These are phyloP conservation scores for Lactarius evosmus DNA, from an alignment of 768 basidiomycete species.

Conservation along the genomic window DNA sequence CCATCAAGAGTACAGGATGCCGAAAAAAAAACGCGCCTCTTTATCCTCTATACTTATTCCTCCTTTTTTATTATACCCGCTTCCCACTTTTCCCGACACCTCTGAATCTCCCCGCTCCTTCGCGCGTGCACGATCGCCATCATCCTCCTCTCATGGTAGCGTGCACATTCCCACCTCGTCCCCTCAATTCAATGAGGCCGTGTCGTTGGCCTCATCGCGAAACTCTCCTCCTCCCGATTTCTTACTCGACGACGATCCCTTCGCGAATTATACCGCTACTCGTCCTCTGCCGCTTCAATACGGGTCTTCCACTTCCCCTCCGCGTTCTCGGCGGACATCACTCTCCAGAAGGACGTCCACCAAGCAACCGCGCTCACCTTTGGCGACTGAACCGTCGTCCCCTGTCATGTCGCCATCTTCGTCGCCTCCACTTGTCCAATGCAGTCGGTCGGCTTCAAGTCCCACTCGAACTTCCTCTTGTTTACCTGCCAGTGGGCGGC, in stretches of 20 bases:
- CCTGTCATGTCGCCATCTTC: constrained; percentile 3
- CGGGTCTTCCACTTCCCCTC: constrained; percentile 24
- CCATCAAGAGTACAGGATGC: constrained; percentile 35
- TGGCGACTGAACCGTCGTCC: constrained; percentile 10
- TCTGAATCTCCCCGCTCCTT: constrained; percentile 30
- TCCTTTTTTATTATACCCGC: constrained; percentile 40
- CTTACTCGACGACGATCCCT: constrained; percentile 70
- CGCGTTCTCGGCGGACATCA: not conserved
- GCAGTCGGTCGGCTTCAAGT: constrained; percentile 28
- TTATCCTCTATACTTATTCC: constrained; percentile 51
- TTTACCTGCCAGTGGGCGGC: constrained; percentile 27
- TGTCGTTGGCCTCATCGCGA: constrained; percentile 25
- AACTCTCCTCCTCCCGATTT: constrained; percentile 35
- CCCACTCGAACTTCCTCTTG: constrained; percentile 16
- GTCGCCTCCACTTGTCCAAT: constrained; percentile 18
- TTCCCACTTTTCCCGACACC: constrained; percentile 26
- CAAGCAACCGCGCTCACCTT: constrained; percentile 23
- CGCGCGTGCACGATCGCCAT: constrained; percentile 27
- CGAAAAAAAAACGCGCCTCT: constrained; percentile 52
- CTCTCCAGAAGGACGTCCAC: constrained; percentile 15
- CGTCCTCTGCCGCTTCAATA: constrained; percentile 24
- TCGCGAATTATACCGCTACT: constrained; percentile 53
- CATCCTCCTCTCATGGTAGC: constrained; percentile 23
- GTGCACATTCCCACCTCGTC: constrained; percentile 13
- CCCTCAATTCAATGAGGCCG: constrained; percentile 1